Evolutionary conservation across 1,139 yeast species (phyloP), one percentile per base, ranked within the genome.

Genomic region (Hyphopichia khmerensis): DNA sequence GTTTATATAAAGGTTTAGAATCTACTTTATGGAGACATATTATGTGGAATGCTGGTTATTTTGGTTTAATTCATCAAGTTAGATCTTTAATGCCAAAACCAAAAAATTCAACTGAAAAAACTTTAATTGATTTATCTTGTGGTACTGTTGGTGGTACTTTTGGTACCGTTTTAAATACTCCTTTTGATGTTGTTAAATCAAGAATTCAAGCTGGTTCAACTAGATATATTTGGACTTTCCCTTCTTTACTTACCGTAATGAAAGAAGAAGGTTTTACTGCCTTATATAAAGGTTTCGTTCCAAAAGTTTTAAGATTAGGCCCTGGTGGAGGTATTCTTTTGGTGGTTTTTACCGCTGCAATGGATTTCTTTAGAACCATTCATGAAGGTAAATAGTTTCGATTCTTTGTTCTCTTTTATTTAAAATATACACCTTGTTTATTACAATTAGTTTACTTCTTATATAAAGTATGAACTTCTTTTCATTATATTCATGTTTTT

Each of bases 281-380:
- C 13, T 78, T 91, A 47, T 90, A 90, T 69, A 91, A 88, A 72
- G 98, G 97, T 38, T 93, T 93, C 80, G 65, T 93, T 55, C 99
- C 99, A 55, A 95, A 95, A 77, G 98, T 95, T 17, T 78, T 93
- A 64, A 85, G 99, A 78, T 78, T 95, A 56, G 99, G 99, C 43
- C 99, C 99, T 47, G 99, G 99, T 60, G 99, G 99, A 64, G 99
- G 99, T 73, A 91, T 95, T 55, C 75, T 95, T 60, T 77, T 93
- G 64, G 98, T 95, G 42, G 99, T 95, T 16, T 93, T 90, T 75
- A 89, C 97, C 40, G 77, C 91, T 31, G 83, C 93, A 56, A 90
- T 91, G 96, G 96, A 91, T 64, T 88, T 90, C 74, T 93, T 93
- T 75, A 80, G 96, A 69, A 72, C 78, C 14, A 49, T 76, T 46